phyloP scores from a whole-genome alignment of 1,284 basidiomycete species.

The Cutaneotrichosporon daszewskae region DNA sequence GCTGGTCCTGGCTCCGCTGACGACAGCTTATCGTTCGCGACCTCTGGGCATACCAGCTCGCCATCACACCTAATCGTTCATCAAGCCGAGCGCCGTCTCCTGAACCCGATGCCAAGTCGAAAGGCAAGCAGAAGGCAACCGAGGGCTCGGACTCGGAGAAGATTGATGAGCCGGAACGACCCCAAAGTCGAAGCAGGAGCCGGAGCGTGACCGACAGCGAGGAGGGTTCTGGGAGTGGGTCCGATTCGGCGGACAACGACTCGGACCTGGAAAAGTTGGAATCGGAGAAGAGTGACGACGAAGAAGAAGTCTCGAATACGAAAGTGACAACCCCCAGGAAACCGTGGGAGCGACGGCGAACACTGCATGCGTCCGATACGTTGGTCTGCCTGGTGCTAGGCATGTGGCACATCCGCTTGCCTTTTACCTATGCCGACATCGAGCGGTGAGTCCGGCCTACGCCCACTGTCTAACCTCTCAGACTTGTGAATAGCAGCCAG shows the following conservation, averaged over 20 bases:
- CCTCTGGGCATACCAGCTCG: constrained; percentile 70
- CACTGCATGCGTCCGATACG: constrained; percentile 26
- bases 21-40: background rate
- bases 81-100: too few species aligned
- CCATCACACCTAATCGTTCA: constrained; percentile 49
- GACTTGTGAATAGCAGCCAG: constrained; percentile 59
- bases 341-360: constrained; percentile 1
- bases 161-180: too few species aligned
- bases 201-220: background rate
- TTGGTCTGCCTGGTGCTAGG: constrained; percentile 55
- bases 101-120: too few species aligned
- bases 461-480: background rate
- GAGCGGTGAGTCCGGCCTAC: constrained; percentile 53
- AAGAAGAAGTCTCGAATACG: background rate
- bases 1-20: background rate
- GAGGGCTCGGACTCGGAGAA: background rate
- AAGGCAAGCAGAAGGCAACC: background rate
- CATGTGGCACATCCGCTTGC: constrained; percentile 71
- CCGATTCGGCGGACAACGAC: constrained; percentile 3
- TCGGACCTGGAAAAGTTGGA: too few species aligned
- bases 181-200: too few species aligned
- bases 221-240: constrained; percentile 13
- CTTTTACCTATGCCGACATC: constrained; percentile 67
- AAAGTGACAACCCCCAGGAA: background rate
- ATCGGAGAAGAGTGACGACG: constrained; percentile 34